Base-by-base conservation (phyloP, 192 early-diverging fungal genomes). In the Coemansia sp. region DNA sequence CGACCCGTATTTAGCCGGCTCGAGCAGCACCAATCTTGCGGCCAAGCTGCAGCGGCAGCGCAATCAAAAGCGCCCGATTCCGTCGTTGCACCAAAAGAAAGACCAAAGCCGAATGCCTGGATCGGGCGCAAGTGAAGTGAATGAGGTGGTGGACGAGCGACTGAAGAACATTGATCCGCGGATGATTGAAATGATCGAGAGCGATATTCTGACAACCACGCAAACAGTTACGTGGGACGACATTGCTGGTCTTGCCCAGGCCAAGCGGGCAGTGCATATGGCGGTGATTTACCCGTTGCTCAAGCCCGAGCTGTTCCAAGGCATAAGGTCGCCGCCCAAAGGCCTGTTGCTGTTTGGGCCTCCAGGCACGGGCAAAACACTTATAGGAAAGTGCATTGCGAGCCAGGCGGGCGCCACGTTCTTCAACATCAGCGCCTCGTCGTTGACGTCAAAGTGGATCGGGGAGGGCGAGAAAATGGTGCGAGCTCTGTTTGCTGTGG, bases 381-480 rank as follows among this genome's bases (percentile, higher is more conserved):
- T 97, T 57, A 91, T 97, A 38, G 95, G 87, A 16, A 92, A 93
- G 48, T 91, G 90, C 77, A 94, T 96, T 25, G 94, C 94, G 6
- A 84, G 85, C 68, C 89, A 93, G 64, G 87, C 88, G n/a, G 85
- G 87, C 4, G 92, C 94, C 5, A 94, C 92, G 1, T 97, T 97
- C 72, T 96, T 97, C 76, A 90, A 83, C 64, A 97, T 97, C 67
- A 90, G 88, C 61, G 86, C 90, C 3, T 95, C 93, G 3, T 92
- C 93, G 10, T 82, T 97, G 54, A 97, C 94, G 6, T 94, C 92
- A 10, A 96, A 96, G 68, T 97, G 94, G 93, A 87, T 94, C 3
- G 92, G 94, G 35, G 93, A 97, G 66, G 93, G 93, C 39, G 94
- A 97, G 68, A 97, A 97, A 68, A 91, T 95, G 91, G 92, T 85